Base-by-base conservation (phyloP, 371 early-diverging fungal species). In the Cokeromyces recurvatus region DNA sequence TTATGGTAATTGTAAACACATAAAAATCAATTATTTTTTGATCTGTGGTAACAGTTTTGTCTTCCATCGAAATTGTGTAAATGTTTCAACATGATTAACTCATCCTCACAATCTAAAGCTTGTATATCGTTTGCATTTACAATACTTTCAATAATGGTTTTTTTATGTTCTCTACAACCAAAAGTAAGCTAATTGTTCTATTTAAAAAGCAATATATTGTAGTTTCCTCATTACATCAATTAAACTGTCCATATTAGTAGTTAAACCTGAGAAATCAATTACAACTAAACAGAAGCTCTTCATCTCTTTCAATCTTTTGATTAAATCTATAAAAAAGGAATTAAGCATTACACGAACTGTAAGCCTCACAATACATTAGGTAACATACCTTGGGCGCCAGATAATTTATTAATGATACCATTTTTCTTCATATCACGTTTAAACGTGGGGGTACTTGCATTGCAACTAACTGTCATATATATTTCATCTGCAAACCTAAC, bases 241-340 rank as follows among this genome's bases (percentile, higher is more conserved):
- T n/a, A n/a, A n/a, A n/a, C n/a, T n/a, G 25, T 16, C 46, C 25
- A 50, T 46, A 25, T 56, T 56, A 11, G 50, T 56, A 14, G 32
- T 50, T 29, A 56, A 50, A 41, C 50, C 56, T 20, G 46, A 50
- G 4, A 51, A 50, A 56, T 56, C 46, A 31, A 50, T 45, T 31
- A 46, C 20, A 16, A 50, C 37, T 32, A 46, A 46, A 23, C 37
- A 39, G n/a, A 6, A 48, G 44, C 48, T 55, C 16, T 12, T 21
- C 15, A 48, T 32, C 38, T 48, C 48, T 48, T 16, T 31, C 31
- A 55, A 40, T 16, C 32, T 41, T 32, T 39, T 45, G 25, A 55
- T 32, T 14, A 55, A 21, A 44, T 48, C 48, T 55, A 38, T 24
- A 41, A 55, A n/a, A 15, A 50, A 50, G 43, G 43, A 50, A 8